A percentile compares a stretch with the other conserved stretches of the same genome.
phyloP scores from a whole-genome alignment of 495 filamentous ascomycete species.

The Neurospora sp. region DNA sequence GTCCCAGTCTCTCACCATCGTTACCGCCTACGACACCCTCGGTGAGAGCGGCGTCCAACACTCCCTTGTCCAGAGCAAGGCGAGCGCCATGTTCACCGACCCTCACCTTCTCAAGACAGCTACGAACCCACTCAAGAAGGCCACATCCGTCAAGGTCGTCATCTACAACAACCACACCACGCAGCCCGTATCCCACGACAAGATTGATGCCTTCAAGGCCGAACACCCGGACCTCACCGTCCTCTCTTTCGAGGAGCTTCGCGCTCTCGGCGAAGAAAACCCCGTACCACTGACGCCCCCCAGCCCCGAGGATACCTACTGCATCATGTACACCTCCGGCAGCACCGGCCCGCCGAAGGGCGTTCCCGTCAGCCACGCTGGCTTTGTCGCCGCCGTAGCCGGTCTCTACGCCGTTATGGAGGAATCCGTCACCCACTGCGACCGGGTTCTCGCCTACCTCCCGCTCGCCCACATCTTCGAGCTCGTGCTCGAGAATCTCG shows the following conservation, averaged over 20 bases:
- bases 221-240: slow-evolving; percentile 29
- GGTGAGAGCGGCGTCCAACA: slow-evolving; percentile 51
- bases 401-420: slow-evolving; percentile 32
- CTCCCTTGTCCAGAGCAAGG: slow-evolving; percentile 48
- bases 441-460: slow-evolving; percentile 69
- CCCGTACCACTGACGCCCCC: slow-evolving; percentile 58
- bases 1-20: slow-evolving; percentile 91
- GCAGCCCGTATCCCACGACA: slow-evolving; percentile 26
- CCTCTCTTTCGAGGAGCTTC: slow-evolving; percentile 34
- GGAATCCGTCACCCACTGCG: slow-evolving; percentile 40
- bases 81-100: slow-evolving; percentile 52
- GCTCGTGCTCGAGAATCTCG: slow-evolving; percentile 66
- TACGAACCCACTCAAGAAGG: slow-evolving; percentile 29
- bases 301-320: slow-evolving; percentile 58
- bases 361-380: slow-evolving; percentile 67
- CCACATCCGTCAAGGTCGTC: slow-evolving; percentile 30
- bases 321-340: slow-evolving; percentile 93
- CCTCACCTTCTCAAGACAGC: slow-evolving; percentile 46
- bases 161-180: slow-evolving; percentile 36
- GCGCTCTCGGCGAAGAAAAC: slow-evolving; percentile 51
- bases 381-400: slow-evolving; percentile 56
- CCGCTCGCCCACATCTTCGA: slow-evolving; percentile 88
- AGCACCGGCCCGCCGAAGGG: slow-evolving; percentile 88
- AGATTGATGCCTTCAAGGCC: slow-evolving; percentile 34
- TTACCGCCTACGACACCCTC: slow-evolving; percentile 81